A percentile compares a stretch with the other conserved stretches of the same genome.
Conservation (phyloP, 805 yeast genomes). For the Zygosaccharomyces kombuchaensis region DNA sequence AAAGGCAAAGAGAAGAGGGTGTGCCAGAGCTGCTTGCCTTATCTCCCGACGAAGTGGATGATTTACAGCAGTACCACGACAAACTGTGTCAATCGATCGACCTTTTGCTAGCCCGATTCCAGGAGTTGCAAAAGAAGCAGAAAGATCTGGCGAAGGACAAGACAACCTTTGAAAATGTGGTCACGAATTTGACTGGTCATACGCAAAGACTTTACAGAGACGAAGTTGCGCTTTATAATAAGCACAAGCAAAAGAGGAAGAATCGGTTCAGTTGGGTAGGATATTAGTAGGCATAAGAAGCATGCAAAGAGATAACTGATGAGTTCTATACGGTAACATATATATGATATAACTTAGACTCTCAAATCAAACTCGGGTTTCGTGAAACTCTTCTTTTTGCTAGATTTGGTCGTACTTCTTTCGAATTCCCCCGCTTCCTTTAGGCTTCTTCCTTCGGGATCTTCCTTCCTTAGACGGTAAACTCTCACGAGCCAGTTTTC, state of each 20-base stretch:
- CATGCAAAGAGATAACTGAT: background rate
- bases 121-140: constrained; percentile 38
- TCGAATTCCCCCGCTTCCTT: constrained; percentile 53
- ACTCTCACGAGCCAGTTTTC: constrained; percentile 97
- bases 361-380: constrained; percentile 54
- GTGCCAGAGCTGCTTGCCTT: constrained; percentile 20
- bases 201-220: constrained; percentile 71
- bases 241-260: constrained; percentile 28
- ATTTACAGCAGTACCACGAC: constrained; percentile 26
- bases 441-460: constrained; percentile 78
- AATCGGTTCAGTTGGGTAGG: constrained; percentile 21
- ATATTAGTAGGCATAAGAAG: background rate
- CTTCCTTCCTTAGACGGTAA: constrained; percentile 85
- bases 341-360: constrained; percentile 16
- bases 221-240: constrained; percentile 37
- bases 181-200: constrained; percentile 85
- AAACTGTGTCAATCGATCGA: constrained; percentile 27
- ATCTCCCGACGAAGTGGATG: constrained; percentile 9
- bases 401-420: constrained; percentile 31
- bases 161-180: constrained; percentile 76
- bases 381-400: constrained; percentile 42
- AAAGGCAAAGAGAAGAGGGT: constrained; percentile 13
- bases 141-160: constrained; percentile 57
- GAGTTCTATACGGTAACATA: constrained; percentile 7
- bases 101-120: constrained; percentile 29